Base-by-base conservation (phyloP, 805 yeast genomes). In the Blastobotrys robertii region DNA sequence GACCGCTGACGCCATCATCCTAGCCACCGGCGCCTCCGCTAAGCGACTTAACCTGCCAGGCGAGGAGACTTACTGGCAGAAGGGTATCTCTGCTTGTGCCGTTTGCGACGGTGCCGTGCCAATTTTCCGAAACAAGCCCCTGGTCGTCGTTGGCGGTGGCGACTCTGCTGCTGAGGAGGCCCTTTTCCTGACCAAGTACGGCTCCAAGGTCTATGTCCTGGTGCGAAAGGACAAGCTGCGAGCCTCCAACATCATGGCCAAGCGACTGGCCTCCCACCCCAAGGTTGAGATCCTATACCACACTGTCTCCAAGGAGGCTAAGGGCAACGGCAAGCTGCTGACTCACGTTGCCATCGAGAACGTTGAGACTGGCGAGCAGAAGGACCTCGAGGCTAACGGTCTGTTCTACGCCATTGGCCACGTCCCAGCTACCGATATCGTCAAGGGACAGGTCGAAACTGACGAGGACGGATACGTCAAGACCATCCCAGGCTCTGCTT, bases 151-250 rank as follows among this genome's bases (percentile, higher is more conserved):
- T 54, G 99, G 99, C 47, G 99, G 99, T 54, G 99, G 99, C 65
- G 99, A 92, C 68, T 87, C 97, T 53, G 99, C 99, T 13, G 94
- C 97, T 67, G 99, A 92, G 71, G 99, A 92, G 71, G 98, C 99
- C 29, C 70, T 84, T 53, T 92, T 92, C 69, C 74, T 92, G 64
- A 92, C 99, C 57, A 92, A 92, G 67, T 92, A 92, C 67, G 99
- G 95, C 50, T 86, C 97, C 43, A 92, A 92, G 72, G 98, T 92
- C 44, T 86, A 69, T 66, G 70, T 92, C 64, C 73, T 92, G 55
- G 97, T 92, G 41, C 86, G 99, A 75, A 86, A 90, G 66, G 97
- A 90, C 66, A 76, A 74, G 60, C 73, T 92, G 57, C 80, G 99
- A 68, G 99, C 99, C 14, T 88, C 97, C 8, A 77, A 83, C 34